phyloP scores from a whole-genome alignment of 306 rosid genomes.

The Dalbergia cochinchinensis region DNA sequence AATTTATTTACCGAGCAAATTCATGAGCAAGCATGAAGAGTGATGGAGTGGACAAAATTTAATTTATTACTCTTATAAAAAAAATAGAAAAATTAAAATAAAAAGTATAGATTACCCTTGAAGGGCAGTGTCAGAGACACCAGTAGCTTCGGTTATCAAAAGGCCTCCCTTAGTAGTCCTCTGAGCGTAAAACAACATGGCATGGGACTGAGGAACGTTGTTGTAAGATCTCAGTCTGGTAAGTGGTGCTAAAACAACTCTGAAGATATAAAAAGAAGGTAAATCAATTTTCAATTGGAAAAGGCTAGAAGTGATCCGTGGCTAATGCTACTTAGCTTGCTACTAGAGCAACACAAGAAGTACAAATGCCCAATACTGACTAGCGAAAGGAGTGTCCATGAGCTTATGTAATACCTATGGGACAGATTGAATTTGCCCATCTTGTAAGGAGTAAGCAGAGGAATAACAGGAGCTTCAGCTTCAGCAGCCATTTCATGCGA shows the following conservation, averaged over 20 bases:
- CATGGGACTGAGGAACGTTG: slow-evolving; percentile 69
- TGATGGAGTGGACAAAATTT: too few relatives aligned
- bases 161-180: slow-evolving; percentile 44
- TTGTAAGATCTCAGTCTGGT: slow-evolving; percentile 36
- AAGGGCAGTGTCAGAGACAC: slow-evolving; percentile 38
- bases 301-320: too few relatives aligned
- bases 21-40: too few relatives aligned
- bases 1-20: not conserved
- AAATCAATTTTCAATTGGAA: not conserved
- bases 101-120: slow-evolving; percentile 36
- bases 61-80: too few relatives aligned
- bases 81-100: too few relatives aligned
- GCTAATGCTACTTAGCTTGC: too few relatives aligned
- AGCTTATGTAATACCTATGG: slow-evolving; percentile 10
- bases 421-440: slow-evolving; percentile 34
- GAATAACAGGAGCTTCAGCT: not conserved
- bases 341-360: too few relatives aligned
- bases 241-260: slow-evolving; percentile 66
- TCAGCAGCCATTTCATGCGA: not conserved
- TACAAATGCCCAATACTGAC: too few relatives aligned
- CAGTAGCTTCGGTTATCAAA: slow-evolving; percentile 31
- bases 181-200: slow-evolving; percentile 68
- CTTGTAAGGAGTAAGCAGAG: slow-evolving; percentile 40
- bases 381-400: too few relatives aligned
- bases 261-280: slow-evolving; percentile 6